These are phyloP conservation scores for Cordyceps tenuipes DNA, from an alignment of 2,329 filamentous ascomycete genomes.

Conservation along the genomic window DNA sequence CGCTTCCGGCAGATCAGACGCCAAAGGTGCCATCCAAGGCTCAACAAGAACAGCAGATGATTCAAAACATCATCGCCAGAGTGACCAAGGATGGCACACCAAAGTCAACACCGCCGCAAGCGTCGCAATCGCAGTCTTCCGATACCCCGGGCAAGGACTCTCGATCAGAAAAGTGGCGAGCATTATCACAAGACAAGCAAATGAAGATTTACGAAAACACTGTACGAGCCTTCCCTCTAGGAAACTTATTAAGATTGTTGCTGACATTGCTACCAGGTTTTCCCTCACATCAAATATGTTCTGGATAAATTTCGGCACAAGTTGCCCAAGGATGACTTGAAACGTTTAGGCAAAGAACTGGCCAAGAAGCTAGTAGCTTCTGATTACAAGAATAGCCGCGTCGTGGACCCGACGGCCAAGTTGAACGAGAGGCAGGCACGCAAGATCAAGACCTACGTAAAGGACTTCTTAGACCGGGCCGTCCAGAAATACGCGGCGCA, in stretches of 20 bases:
- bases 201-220: constrained; percentile 94
- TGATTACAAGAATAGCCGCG: constrained; percentile 85
- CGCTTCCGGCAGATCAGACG: constrained; percentile 53
- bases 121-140: constrained; percentile 39
- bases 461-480: constrained; percentile 80
- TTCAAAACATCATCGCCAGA: constrained; percentile 79
- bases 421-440: constrained; percentile 71
- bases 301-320: constrained; percentile 81
- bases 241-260: not conserved
- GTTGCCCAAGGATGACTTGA: constrained; percentile 70
- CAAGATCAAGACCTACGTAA: constrained; percentile 75
- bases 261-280: constrained; percentile 47
- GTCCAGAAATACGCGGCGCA: constrained; percentile 64
- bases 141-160: constrained; percentile 47
- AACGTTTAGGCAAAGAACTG: constrained; percentile 56
- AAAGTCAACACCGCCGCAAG: constrained; percentile 32
- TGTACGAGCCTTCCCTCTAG: constrained; percentile 42
- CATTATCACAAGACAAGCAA: constrained; percentile 69
- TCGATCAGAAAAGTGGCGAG: constrained; percentile 64
- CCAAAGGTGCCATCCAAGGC: constrained; percentile 58
- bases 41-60: constrained; percentile 56
- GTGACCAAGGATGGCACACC: constrained; percentile 62
- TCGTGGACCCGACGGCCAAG: constrained; percentile 63
- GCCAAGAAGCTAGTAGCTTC: constrained; percentile 85
- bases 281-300: constrained; percentile 76